phyloP scores from a whole-genome alignment of 768 basidiomycete genomes.

The Fomitopsis serialis region DNA sequence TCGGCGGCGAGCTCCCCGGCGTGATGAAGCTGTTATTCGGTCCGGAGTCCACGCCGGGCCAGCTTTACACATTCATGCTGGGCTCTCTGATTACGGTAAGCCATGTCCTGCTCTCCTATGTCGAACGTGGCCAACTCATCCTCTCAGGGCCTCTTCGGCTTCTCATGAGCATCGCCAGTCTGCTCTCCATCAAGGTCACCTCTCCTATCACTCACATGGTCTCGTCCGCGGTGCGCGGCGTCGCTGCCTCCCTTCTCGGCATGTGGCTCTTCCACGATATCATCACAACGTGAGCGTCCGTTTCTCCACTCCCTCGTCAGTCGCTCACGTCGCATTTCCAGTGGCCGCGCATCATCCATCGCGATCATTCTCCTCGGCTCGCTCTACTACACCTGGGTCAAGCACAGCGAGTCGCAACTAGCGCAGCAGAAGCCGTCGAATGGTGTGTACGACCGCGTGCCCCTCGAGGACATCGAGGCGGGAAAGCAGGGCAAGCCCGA shows the following conservation, averaged over 20 bases:
- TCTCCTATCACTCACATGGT: conserved; percentile 98
- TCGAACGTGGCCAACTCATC: neutral
- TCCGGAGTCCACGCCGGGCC: conserved; percentile 31
- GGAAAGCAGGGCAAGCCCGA: conserved; percentile 26
- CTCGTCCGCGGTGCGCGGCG: conserved; percentile 91
- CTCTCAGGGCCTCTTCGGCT: conserved; percentile 77
- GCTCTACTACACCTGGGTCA: conserved; percentile 84
- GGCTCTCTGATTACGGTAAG: conserved; percentile 77
- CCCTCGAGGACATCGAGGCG: conserved; percentile 59
- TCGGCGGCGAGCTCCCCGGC: conserved; percentile 70
- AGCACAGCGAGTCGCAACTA: conserved; percentile 60
- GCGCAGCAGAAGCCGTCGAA: conserved; percentile 20
- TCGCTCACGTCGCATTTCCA: conserved; percentile 22
- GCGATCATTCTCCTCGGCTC: conserved; percentile 78
- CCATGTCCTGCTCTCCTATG: conserved; percentile 4
- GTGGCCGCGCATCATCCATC: conserved; percentile 79
- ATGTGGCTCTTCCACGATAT: conserved; percentile 78
- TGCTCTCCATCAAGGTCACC: conserved; percentile 94
- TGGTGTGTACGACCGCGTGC: conserved; percentile 51
- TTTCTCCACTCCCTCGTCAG: neutral
- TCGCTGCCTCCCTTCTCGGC: conserved; percentile 82
- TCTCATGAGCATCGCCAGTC: conserved; percentile 91
- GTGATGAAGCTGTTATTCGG: conserved; percentile 58
- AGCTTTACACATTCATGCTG: conserved; percentile 62
- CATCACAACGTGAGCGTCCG: conserved; percentile 60